Evolutionary conservation across 2,329 filamentous ascomycete genomes (phyloP).

Genomic region (Boeremia exigua): DNA sequence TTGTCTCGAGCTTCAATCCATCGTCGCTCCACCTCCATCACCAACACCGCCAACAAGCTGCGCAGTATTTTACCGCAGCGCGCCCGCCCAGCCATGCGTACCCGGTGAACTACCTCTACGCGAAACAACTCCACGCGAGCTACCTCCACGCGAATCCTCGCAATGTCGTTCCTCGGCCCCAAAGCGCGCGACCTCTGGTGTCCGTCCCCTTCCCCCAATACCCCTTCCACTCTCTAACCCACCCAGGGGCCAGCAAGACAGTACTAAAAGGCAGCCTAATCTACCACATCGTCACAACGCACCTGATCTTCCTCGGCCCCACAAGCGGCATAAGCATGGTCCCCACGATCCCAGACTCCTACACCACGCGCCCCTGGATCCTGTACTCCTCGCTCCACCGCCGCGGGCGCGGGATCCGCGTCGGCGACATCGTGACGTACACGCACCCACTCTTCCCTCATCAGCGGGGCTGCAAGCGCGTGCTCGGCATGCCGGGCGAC

Average conservation of each 20-base stretch:
- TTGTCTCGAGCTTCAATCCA: conserved; percentile 3
- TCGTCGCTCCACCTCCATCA: not conserved
- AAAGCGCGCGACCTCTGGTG: conserved; percentile 15
- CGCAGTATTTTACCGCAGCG: not conserved
- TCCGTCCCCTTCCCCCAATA: not conserved
- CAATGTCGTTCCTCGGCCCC: conserved; percentile 7
- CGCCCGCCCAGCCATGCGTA: not conserved
- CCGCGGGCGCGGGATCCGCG: conserved; percentile 66
- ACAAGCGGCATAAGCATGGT: conserved; percentile 85
- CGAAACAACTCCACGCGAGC: conserved; percentile 1
- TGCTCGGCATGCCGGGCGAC: conserved; percentile 66
- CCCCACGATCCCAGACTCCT: conserved; percentile 68
- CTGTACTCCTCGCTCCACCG: conserved; percentile 38
- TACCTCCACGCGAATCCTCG: not conserved
- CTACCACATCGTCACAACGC: conserved; percentile 50
- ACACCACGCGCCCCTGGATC: conserved; percentile 24
- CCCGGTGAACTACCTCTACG: conserved; percentile 1
- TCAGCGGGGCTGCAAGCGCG: conserved; percentile 75
- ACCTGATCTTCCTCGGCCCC: conserved; percentile 66
- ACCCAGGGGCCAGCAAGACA: conserved; percentile 17
- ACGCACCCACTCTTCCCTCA: conserved; percentile 70
- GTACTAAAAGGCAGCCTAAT: conserved; percentile 26
- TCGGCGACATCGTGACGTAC: conserved; percentile 88
- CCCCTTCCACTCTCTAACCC: conserved; percentile 3
- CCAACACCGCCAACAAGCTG: not conserved